Evolutionary conservation across 345 rosid genomes (phyloP).

Genomic region (Linum tenue): DNA sequence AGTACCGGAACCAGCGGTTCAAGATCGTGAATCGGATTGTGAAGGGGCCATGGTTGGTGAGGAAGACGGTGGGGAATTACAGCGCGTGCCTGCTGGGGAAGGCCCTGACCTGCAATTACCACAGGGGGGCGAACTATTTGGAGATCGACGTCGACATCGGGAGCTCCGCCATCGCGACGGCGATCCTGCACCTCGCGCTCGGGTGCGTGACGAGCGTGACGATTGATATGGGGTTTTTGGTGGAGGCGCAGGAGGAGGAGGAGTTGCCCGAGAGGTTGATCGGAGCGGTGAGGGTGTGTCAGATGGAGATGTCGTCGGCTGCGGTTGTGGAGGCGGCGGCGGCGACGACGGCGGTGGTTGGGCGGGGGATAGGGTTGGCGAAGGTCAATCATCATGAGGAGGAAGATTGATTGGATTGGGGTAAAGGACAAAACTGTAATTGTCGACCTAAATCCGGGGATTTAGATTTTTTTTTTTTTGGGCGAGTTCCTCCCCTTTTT

Average conservation of each 20-base stretch:
- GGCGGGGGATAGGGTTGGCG: constrained; percentile 37
- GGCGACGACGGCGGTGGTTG: constrained; percentile 10
- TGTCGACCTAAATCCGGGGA: neutral
- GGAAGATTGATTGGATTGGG: constrained; percentile 31
- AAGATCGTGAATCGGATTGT: constrained; percentile 85
- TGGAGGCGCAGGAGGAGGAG: constrained; percentile 64
- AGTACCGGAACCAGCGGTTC: constrained; percentile 72
- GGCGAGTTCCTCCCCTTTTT: neutral
- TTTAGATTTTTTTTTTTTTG: neutral
- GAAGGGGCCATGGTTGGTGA: constrained; percentile 89
- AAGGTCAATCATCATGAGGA: constrained; percentile 53
- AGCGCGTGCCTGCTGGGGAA: constrained; percentile 78
- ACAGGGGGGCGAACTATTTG: constrained; percentile 63
- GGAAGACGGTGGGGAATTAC: constrained; percentile 67
- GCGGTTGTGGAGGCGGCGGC: constrained; percentile 32
- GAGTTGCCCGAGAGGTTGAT: constrained; percentile 79
- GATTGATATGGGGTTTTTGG: constrained; percentile 82
- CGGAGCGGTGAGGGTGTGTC: constrained; percentile 80
- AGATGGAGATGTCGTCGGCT: constrained; percentile 86
- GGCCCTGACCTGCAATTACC: constrained; percentile 65
- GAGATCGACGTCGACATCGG: constrained; percentile 81
- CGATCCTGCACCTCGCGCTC: constrained; percentile 70
- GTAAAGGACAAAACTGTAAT: constrained; percentile 4
- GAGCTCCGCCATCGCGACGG: constrained; percentile 64
- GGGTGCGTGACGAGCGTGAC: constrained; percentile 70